These are phyloP conservation scores for Mycotypha africana DNA, from an alignment of 371 early-diverging fungal species.

Conservation along the genomic window DNA sequence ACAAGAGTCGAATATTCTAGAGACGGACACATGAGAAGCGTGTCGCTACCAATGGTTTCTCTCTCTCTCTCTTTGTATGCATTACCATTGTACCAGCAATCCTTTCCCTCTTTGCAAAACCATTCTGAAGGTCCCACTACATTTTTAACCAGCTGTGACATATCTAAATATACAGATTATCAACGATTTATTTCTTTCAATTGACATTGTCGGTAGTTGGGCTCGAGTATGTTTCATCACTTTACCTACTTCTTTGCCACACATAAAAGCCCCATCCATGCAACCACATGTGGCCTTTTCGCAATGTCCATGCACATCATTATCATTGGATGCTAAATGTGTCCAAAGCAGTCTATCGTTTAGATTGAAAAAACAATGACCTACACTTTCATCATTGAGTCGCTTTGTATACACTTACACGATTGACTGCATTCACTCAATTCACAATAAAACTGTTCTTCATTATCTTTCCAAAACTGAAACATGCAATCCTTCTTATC, in stretches of 20 bases:
- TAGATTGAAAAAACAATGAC: not conserved
- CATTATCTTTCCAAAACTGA: conserved; percentile 54
- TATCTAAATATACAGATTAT: too few species aligned
- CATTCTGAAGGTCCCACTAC: conserved; percentile 44
- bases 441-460: conserved; percentile 55
- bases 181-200: not conserved
- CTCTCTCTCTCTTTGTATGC: too few species aligned
- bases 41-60: too few species aligned
- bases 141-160: conserved; percentile 40
- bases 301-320: conserved; percentile 43
- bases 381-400: not conserved
- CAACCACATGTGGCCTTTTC: conserved; percentile 46
- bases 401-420: conserved; percentile 12
- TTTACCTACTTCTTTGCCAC: conserved; percentile 53
- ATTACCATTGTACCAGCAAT: conserved; percentile 53
- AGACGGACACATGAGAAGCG: not conserved
- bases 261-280: conserved; percentile 50
- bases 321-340: conserved; percentile 15
- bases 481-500: conserved; percentile 31
- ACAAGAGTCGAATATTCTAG: conserved; percentile 50
- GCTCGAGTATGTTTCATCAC: too few species aligned
- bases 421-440: conserved; percentile 46
- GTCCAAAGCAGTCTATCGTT: not conserved
- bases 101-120: conserved; percentile 46
- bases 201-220: too few species aligned